These are phyloP conservation scores for Claviceps cyperi DNA, from an alignment of 2,329 filamentous ascomycete species.

Conservation along the genomic window DNA sequence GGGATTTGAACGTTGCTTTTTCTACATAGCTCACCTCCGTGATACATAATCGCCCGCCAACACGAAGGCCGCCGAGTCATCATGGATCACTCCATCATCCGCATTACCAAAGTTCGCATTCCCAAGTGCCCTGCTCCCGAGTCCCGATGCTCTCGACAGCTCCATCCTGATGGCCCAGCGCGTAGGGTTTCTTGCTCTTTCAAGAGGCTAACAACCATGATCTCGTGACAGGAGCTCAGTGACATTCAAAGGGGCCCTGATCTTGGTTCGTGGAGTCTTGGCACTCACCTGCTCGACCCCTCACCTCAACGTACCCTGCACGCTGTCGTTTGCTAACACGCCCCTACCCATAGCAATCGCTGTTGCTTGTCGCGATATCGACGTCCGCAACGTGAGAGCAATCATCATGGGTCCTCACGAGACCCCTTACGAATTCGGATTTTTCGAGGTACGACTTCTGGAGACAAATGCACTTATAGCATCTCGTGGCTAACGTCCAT, in stretches of 20 bases:
- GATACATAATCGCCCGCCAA: not conserved
- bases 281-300: conserved; percentile 3
- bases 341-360: conserved; percentile 48
- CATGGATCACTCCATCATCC: conserved; percentile 69
- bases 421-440: conserved; percentile 92
- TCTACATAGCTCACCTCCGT: not conserved
- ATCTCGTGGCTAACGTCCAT: not conserved
- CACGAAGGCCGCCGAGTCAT: conserved; percentile 7
- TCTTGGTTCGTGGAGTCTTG: conserved; percentile 46
- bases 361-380: conserved; percentile 73
- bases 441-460: conserved; percentile 64
- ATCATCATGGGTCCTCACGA: conserved; percentile 86
- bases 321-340: not conserved
- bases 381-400: conserved; percentile 77
- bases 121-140: conserved; percentile 4
- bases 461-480: not conserved
- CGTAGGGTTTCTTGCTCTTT: not conserved
- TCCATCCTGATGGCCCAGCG: conserved; percentile 10
- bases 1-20: not conserved
- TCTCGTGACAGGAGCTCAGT: conserved; percentile 52
- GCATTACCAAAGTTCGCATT: conserved; percentile 61
- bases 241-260: conserved; percentile 75
- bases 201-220: conserved; percentile 5
- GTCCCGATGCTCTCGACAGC: conserved; percentile 3
- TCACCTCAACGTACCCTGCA: not conserved